These are phyloP conservation scores for Steccherinum ochraceum DNA, from an alignment of 768 basidiomycete genomes.

Conservation along the genomic window DNA sequence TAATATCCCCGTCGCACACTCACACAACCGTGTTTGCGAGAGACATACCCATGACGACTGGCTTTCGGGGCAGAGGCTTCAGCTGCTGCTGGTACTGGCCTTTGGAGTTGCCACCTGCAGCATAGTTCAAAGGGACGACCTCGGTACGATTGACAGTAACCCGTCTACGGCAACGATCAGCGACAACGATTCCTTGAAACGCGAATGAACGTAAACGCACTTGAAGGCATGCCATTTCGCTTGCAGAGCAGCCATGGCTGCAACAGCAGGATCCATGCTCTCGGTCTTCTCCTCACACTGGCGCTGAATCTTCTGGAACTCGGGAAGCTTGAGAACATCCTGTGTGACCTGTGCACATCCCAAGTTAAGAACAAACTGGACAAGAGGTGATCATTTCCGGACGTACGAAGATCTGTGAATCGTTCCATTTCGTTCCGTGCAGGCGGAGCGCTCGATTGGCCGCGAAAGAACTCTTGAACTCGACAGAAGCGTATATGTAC, in stretches of 20 bases:
- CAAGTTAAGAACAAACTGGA: neutral
- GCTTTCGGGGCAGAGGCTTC: neutral
- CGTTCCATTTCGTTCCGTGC: slow-evolving; percentile 31
- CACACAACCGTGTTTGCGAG: neutral
- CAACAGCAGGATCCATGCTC: neutral
- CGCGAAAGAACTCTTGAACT: slow-evolving; percentile 32
- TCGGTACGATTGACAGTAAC: neutral
- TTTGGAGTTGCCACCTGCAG: neutral
- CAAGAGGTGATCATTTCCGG: neutral
- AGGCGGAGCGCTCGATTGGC: slow-evolving; percentile 36
- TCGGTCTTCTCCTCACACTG: slow-evolving; percentile 2
- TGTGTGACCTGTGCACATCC: neutral
- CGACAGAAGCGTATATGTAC: slow-evolving; percentile 43
- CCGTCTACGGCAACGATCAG: neutral
- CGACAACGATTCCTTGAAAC: neutral
- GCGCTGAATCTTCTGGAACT: neutral
- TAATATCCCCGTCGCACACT: neutral
- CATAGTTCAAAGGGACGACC: neutral
- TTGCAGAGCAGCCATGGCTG: neutral
- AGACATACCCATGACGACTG: neutral
- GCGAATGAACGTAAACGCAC: neutral
- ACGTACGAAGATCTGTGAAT: slow-evolving; percentile 36
- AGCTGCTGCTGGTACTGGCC: neutral
- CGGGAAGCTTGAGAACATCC: slow-evolving; percentile 1
- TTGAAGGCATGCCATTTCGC: neutral